These are phyloP conservation scores for Malassezia pachydermatis DNA, from an alignment of 1,284 basidiomycete species.

Conservation along the genomic window DNA sequence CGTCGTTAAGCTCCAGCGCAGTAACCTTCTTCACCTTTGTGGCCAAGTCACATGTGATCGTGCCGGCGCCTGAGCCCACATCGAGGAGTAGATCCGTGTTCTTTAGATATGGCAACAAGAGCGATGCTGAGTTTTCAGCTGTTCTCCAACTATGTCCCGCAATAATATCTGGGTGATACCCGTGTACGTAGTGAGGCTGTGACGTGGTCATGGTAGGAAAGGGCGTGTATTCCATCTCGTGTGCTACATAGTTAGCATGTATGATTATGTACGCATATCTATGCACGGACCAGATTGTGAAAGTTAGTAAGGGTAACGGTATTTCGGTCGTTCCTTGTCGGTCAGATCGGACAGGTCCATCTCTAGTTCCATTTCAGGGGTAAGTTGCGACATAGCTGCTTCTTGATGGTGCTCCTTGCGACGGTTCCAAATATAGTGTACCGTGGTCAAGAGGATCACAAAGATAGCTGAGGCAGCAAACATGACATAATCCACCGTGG, in stretches of 20 bases:
- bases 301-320: slow-evolving; percentile 42
- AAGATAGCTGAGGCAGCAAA: slow-evolving; percentile 27
- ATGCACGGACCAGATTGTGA: no score
- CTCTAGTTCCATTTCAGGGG: slow-evolving; percentile 7
- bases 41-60: no score
- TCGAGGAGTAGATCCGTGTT: no score
- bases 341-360: slow-evolving; percentile 42
- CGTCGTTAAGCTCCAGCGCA: no score
- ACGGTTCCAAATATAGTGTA: slow-evolving; percentile 40
- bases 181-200: no score
- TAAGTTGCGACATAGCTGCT: background rate
- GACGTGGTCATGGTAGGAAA: background rate
- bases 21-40: no score
- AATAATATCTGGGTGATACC: no score
- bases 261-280: no score
- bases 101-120: no score
- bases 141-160: no score
- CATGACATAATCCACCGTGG: slow-evolving; percentile 38
- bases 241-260: background rate
- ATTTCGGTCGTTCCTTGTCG: slow-evolving; percentile 38
- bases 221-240: background rate
- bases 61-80: no score
- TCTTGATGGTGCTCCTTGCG: slow-evolving; percentile 17
- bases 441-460: slow-evolving; percentile 19
- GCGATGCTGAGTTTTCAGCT: no score